Evolutionary conservation across 495 filamentous ascomycete genomes (phyloP).

Genomic region (Aspergillus panamensis): DNA sequence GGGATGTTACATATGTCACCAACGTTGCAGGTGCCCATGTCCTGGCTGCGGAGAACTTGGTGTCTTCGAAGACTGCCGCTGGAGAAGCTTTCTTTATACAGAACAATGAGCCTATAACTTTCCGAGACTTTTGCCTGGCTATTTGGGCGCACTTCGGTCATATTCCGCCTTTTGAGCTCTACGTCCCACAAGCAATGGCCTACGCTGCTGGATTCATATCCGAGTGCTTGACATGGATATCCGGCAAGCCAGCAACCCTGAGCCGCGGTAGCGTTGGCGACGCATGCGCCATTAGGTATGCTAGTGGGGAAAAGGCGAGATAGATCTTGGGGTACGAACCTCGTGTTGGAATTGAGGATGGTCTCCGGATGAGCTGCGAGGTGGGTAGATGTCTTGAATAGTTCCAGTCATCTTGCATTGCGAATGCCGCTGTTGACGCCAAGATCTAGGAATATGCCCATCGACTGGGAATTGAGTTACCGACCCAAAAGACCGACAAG

Average conservation of each 20-base stretch:
- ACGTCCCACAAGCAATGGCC: conserved; percentile 51
- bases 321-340: conserved; percentile 57
- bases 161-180: conserved; percentile 47
- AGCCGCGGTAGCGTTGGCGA: conserved; percentile 56
- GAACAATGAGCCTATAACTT: conserved; percentile 59
- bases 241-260: conserved; percentile 46
- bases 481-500: conserved; percentile 2
- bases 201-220: conserved; percentile 45
- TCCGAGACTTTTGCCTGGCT: conserved; percentile 57
- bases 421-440: conserved; percentile 11
- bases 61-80: conserved; percentile 52
- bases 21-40: conserved; percentile 63
- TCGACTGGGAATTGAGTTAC: conserved; percentile 33
- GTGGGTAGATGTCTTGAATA: conserved; percentile 27
- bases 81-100: conserved; percentile 62
- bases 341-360: conserved; percentile 53
- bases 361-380: conserved; percentile 49
- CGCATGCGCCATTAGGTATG: conserved; percentile 52
- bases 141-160: conserved; percentile 61
- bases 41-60: conserved; percentile 57
- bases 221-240: conserved; percentile 52
- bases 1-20: conserved; percentile 58
- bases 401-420: not conserved
- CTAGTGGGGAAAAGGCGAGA: conserved; percentile 54
- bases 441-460: conserved; percentile 37